Percentiles rank a stretch among this genome's conserved stretches.
phyloP scores from a whole-genome alignment of 441 rosid genomes.

The Metrosideros polymorpha region DNA sequence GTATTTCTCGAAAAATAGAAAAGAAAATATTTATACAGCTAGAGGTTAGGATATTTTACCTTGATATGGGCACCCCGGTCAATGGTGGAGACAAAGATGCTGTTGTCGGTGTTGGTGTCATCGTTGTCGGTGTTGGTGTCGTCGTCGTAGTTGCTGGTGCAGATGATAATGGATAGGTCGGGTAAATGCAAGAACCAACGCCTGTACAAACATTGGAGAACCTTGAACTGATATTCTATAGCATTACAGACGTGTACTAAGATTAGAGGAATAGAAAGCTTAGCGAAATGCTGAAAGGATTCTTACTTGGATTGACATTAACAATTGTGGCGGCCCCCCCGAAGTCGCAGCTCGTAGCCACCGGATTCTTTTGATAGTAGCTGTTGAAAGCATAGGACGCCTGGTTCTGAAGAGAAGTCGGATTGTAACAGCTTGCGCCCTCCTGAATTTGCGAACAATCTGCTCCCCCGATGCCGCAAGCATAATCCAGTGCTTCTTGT shows the following conservation, averaged over 20 bases:
- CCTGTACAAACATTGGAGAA: slow-evolving; percentile 31
- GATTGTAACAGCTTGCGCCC: slow-evolving; percentile 77
- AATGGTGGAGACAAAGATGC: slow-evolving; percentile 13
- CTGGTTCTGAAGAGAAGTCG: slow-evolving; percentile 60
- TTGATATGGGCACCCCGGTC: slow-evolving; percentile 23
- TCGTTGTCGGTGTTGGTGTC: slow-evolving; percentile 3
- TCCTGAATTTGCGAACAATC: slow-evolving; percentile 88
- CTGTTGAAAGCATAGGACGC: slow-evolving; percentile 93
- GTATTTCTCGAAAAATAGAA: slow-evolving; percentile 4
- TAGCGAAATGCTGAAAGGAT: background rate
- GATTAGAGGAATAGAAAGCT: background rate
- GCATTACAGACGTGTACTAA: background rate
- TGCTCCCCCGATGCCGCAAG: slow-evolving; percentile 85
- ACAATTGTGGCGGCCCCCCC: slow-evolving; percentile 67
- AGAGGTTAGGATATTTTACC: slow-evolving; percentile 25
- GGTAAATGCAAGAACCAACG: slow-evolving; percentile 70
- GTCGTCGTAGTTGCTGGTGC: slow-evolving; percentile 26
- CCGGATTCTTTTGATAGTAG: slow-evolving; percentile 83
- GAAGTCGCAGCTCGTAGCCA: slow-evolving; percentile 79
- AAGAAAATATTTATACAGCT: background rate
- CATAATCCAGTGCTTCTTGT: slow-evolving; percentile 83
- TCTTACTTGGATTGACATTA: slow-evolving; percentile 74
- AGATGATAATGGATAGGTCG: slow-evolving; percentile 39
- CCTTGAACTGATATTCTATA: background rate
- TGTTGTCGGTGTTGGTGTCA: slow-evolving; percentile 2